Evolutionary conservation across 176 grass and related monocot species (phyloP).

Genomic region (Zea mays): Zm-B73-REFERENCE-NAM-5.0 NC_050096.1:6267001-6267500

Average conservation of each 20-base stretch:
- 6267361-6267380: no score
- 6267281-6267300: background rate
- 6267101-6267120: background rate
- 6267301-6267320: background rate
- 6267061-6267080: background rate
- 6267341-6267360: no score
- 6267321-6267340: background rate
- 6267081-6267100: no score
- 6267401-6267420: no score
- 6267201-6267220: background rate
- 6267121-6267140: background rate
- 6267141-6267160: background rate
- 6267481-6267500: no score
- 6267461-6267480: no score
- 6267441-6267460: no score
- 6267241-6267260: background rate
- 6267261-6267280: background rate
- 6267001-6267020: background rate
- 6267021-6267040: constrained; percentile 32
- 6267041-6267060: background rate
- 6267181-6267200: constrained; percentile 10
- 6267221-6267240: background rate
- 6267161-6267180: background rate
- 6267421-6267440: no score
- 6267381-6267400: no score